A percentile compares a stretch with the other conserved stretches of the same genome.
phyloP scores from a whole-genome alignment of 768 basidiomycete species.

The Exsudoporus frostii region DNA sequence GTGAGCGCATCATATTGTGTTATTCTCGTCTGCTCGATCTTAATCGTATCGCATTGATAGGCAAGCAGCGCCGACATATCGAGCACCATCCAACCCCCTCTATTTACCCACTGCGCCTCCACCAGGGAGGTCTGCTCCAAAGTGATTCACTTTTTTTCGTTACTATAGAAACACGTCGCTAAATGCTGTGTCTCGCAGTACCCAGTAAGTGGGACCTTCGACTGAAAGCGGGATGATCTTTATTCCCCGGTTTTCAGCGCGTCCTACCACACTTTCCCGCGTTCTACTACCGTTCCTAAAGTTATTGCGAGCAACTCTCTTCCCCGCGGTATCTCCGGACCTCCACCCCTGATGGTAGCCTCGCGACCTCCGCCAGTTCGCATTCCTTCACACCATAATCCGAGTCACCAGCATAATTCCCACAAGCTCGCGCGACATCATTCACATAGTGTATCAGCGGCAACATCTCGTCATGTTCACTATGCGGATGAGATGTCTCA shows the following conservation, averaged over 20 bases:
- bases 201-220: conserved; percentile 24
- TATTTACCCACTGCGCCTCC: conserved; percentile 18
- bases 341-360: conserved; percentile 1
- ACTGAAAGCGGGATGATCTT: conserved; percentile 9
- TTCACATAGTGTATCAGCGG: conserved; percentile 13
- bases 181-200: conserved; percentile 9
- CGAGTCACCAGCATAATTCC: background rate
- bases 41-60: conserved; percentile 8
- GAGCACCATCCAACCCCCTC: conserved; percentile 17
- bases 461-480: conserved; percentile 25
- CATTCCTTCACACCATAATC: conserved; percentile 5
- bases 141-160: conserved; percentile 14
- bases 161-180: conserved; percentile 1
- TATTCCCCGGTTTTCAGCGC: conserved; percentile 13
- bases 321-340: background rate
- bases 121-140: conserved; percentile 15
- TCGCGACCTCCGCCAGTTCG: conserved; percentile 1
- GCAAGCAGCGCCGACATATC: conserved; percentile 13
- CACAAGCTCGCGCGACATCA: conserved; percentile 1
- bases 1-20: background rate
- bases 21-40: background rate
- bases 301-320: background rate
- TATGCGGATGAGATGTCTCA: conserved; percentile 17
- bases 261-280: conserved; percentile 30
- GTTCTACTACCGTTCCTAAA: conserved; percentile 10